Conservation (phyloP, 2,329 filamentous ascomycete genomes). For the Trichoderma polysporum region DNA sequence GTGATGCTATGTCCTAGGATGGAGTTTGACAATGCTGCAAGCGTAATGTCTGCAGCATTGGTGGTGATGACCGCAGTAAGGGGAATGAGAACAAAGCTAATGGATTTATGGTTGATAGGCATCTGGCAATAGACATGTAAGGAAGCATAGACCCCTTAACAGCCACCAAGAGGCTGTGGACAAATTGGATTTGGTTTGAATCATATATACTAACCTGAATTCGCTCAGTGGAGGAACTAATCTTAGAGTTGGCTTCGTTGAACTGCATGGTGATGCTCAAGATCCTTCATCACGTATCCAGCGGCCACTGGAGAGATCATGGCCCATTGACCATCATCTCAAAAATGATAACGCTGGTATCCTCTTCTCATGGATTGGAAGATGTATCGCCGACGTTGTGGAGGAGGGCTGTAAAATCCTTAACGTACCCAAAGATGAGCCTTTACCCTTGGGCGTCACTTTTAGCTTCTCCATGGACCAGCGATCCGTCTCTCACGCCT, state of each 20-base stretch:
- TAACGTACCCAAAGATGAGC: conserved; percentile 42
- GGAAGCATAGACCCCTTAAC: conserved; percentile 27
- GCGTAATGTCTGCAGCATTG: not conserved
- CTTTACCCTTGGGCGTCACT: conserved; percentile 65
- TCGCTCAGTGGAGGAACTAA: conserved; percentile 63
- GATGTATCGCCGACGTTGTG: conserved; percentile 73
- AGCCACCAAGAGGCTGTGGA: not conserved
- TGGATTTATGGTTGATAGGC: conserved; percentile 38
- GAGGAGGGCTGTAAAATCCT: conserved; percentile 51
- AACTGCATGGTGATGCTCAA: conserved; percentile 48
- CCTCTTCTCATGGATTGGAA: conserved; percentile 78
- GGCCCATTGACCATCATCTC: conserved; percentile 71
- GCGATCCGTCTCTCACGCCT: conserved; percentile 60
- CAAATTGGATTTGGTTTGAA: not conserved
- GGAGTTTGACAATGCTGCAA: not conserved
- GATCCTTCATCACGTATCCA: conserved; percentile 45
- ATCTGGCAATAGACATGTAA: conserved; percentile 66
- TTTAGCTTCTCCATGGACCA: conserved; percentile 72
- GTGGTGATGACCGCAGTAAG: too few relatives aligned
- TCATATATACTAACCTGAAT: conserved; percentile 15
- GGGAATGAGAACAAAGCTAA: conserved; percentile 20
- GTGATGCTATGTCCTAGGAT: conserved; percentile 28
- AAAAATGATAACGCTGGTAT: conserved; percentile 73
- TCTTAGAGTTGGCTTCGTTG: conserved; percentile 66
- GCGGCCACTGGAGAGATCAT: conserved; percentile 65